A percentile compares a stretch with the other conserved stretches of the same genome.
Evolutionary conservation across 179 eudicot species (phyloP).

Genomic region (Nepenthes alata): DNA sequence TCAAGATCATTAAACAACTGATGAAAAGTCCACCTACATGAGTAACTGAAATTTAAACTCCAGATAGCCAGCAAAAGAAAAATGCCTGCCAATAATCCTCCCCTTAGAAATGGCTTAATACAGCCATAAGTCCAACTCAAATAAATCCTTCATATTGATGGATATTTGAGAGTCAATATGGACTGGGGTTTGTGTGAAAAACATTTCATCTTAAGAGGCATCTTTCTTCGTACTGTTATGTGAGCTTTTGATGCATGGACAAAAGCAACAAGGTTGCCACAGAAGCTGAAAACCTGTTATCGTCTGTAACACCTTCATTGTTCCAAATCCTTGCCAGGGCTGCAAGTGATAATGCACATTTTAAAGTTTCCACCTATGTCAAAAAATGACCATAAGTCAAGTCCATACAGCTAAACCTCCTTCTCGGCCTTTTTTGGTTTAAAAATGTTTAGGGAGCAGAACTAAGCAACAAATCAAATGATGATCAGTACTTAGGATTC

Average conservation of each 20-base stretch:
- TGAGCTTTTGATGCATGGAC: no score
- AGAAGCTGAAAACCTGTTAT: conserved; percentile 56
- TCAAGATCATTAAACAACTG: not conserved
- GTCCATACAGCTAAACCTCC: not conserved
- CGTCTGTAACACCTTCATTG: conserved; percentile 85
- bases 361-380: conserved; percentile 82
- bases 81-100: not conserved
- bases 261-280: not conserved
- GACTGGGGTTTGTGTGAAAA: no score
- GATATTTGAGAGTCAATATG: no score
- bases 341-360: conserved; percentile 79
- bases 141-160: no score
- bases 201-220: not conserved
- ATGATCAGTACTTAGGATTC: no score
- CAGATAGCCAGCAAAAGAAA: not conserved
- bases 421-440: not conserved
- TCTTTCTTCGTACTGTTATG: not conserved
- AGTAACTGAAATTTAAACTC: no score
- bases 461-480: no score
- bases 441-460: no score
- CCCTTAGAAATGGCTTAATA: no score
- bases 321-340: conserved; percentile 84
- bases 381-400: conserved; percentile 6
- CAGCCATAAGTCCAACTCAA: no score
- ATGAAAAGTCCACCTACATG: no score